phyloP scores from a whole-genome alignment of 768 basidiomycete genomes.

The Favolaschia claudopus region DNA sequence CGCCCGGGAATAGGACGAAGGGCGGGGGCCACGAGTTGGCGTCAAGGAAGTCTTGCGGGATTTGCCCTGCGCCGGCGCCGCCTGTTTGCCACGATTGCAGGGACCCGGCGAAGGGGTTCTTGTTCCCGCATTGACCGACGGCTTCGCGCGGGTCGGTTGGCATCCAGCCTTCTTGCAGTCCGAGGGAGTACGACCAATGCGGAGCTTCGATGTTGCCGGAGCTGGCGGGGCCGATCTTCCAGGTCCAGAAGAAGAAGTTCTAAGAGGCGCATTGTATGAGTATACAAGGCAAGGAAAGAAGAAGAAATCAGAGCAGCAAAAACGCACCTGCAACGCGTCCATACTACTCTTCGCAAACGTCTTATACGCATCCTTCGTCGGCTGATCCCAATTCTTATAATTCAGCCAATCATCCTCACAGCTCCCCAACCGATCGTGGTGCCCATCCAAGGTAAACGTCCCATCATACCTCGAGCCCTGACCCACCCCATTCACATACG shows the following conservation, averaged over 20 bases:
- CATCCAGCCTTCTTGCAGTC: constrained; percentile 92
- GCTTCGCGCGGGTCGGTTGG: constrained; percentile 86
- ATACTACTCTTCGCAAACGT: constrained; percentile 86
- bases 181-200: constrained; percentile 94
- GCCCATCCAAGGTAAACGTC: constrained; percentile 55
- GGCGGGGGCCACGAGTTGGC: constrained; percentile 78
- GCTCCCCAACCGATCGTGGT: constrained; percentile 56
- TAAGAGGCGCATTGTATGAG: too few species aligned
- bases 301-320: neutral
- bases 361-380: constrained; percentile 69
- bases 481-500: constrained; percentile 79
- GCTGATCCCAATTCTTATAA: constrained; percentile 68
- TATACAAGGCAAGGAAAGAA: constrained; percentile 9
- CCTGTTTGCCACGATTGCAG: constrained; percentile 79
- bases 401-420: constrained; percentile 76
- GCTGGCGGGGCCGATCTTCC: constrained; percentile 92
- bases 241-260: constrained; percentile 99
- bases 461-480: constrained; percentile 93
- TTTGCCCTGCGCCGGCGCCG: constrained; percentile 72
- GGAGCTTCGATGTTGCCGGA: constrained; percentile 81
- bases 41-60: constrained; percentile 59
- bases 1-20: constrained; percentile 54
- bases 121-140: constrained; percentile 73
- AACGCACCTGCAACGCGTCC: constrained; percentile 85
- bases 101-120: constrained; percentile 63